phyloP scores from a whole-genome alignment of 805 yeast species.

The Middelhovenomyces tepae region DNA sequence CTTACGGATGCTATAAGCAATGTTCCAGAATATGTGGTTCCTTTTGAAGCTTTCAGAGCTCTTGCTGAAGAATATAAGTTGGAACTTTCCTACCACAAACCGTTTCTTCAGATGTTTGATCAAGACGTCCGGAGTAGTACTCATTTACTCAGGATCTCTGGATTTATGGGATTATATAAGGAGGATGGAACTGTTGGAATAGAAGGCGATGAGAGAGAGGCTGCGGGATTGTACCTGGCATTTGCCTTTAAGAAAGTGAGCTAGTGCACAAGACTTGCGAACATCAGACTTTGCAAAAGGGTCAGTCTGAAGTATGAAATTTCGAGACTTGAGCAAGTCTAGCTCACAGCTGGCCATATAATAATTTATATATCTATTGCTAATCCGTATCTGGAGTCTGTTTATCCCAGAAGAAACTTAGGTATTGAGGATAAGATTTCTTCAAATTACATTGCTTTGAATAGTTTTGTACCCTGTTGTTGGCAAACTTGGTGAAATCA shows the following conservation, averaged over 20 bases:
- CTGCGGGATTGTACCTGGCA: conserved; percentile 73
- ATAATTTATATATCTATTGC: too few species aligned
- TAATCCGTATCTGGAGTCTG: too few species aligned
- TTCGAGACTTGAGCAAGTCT: too few species aligned
- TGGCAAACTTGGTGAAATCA: conserved; percentile 19
- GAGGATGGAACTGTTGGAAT: conserved; percentile 78
- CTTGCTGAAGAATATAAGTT: conserved; percentile 78
- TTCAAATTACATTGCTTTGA: conserved; percentile 13
- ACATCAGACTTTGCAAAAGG: too few species aligned
- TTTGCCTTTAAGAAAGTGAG: conserved; percentile 57
- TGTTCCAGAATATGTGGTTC: conserved; percentile 95
- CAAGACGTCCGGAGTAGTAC: conserved; percentile 45
- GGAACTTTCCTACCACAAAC: conserved; percentile 60
- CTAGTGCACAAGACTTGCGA: too few species aligned
- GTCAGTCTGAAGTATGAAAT: too few species aligned
- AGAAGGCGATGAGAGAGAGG: conserved; percentile 83
- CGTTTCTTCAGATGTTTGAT: conserved; percentile 74
- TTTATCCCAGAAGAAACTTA: conserved; percentile 29
- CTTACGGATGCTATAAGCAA: conserved; percentile 90
- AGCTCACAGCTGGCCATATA: too few species aligned
- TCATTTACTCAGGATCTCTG: conserved; percentile 21
- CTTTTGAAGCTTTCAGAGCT: conserved; percentile 77
- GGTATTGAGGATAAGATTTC: conserved; percentile 15
- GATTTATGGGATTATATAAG: conserved; percentile 42
- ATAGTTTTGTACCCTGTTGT: conserved; percentile 8